A percentile compares a stretch with the other conserved stretches of the same genome.
Evolutionary conservation across 2,329 filamentous ascomycete genomes (phyloP).

Genomic region (Aspergillus hortae): DNA sequence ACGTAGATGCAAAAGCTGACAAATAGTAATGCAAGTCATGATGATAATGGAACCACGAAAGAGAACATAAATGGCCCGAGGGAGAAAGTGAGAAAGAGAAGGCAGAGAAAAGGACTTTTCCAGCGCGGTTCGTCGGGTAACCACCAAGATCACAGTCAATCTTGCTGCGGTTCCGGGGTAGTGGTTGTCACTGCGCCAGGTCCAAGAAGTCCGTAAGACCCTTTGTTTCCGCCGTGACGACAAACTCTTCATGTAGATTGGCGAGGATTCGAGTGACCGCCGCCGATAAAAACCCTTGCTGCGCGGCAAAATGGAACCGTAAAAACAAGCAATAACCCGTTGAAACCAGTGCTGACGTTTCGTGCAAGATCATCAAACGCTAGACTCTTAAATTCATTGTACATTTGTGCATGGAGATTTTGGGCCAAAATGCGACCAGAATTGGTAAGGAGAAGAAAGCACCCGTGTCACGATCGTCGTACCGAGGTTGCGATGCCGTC

Average conservation of each 20-base stretch:
- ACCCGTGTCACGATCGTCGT: slow-evolving; percentile 49
- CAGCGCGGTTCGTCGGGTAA: slow-evolving; percentile 51
- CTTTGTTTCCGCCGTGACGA: not conserved
- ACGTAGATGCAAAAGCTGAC: slow-evolving; percentile 18
- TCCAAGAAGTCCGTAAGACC: slow-evolving; percentile 48
- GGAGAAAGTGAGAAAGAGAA: slow-evolving; percentile 9
- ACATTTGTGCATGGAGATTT: slow-evolving; percentile 73
- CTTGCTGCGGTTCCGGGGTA: slow-evolving; percentile 52
- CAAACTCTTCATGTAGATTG: slow-evolving; percentile 45
- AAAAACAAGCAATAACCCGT: slow-evolving; percentile 59
- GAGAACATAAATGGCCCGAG: slow-evolving; percentile 12
- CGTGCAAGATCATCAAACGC: slow-evolving; percentile 62
- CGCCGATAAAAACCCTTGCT: slow-evolving; percentile 48
- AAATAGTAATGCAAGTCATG: slow-evolving; percentile 22
- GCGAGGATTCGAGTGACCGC: slow-evolving; percentile 55
- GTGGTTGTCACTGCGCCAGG: slow-evolving; percentile 35
- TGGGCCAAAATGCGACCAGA: slow-evolving; percentile 69
- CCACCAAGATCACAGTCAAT: slow-evolving; percentile 51
- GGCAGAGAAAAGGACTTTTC: slow-evolving; percentile 35
- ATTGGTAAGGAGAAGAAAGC: slow-evolving; percentile 59
- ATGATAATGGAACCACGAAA: slow-evolving; percentile 12
- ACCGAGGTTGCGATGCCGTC: slow-evolving; percentile 32
- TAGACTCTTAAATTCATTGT: slow-evolving; percentile 66
- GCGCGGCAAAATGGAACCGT: slow-evolving; percentile 55
- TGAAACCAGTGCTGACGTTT: slow-evolving; percentile 55